A percentile compares a stretch with the other conserved stretches of the same genome.
These are phyloP conservation scores for Cryptosporidium sp. DNA, from an alignment of 169 alveolate genomes.

Conservation along the genomic window DNA sequence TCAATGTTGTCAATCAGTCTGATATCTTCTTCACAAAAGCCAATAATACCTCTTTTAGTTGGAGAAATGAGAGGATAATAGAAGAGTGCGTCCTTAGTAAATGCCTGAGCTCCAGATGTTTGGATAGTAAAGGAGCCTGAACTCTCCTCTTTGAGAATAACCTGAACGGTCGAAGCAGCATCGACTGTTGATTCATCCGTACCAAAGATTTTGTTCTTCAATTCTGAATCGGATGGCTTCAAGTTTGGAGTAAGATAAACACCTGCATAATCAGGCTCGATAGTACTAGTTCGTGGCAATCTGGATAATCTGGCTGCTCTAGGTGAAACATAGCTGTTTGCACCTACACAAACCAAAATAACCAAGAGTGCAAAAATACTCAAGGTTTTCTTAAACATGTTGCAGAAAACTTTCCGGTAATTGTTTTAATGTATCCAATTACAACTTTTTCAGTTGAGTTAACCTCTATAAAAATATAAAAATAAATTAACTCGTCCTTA, in stretches of 20 bases:
- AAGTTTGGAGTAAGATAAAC: slow-evolving; percentile 35
- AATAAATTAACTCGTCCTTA: slow-evolving; percentile 28
- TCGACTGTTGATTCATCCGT: not conserved
- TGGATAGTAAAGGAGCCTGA: slow-evolving; percentile 3
- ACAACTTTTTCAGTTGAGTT: slow-evolving; percentile 10
- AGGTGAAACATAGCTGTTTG: slow-evolving; percentile 26
- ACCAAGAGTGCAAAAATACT: slow-evolving; percentile 3
- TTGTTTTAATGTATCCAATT: not conserved
- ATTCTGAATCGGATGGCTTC: slow-evolving; percentile 26
- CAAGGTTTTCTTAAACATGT: not conserved
- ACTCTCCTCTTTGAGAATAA: not conserved
- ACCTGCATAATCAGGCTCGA: slow-evolving; percentile 35
- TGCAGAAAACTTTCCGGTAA: slow-evolving; percentile 11
- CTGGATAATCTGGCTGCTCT: slow-evolving; percentile 15
- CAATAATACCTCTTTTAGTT: slow-evolving; percentile 3
- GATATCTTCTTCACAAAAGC: slow-evolving; percentile 33
- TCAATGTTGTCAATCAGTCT: slow-evolving; percentile 25
- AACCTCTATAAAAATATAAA: slow-evolving; percentile 3
- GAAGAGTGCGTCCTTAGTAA: slow-evolving; percentile 30
- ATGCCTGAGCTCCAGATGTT: slow-evolving; percentile 34
- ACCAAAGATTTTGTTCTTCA: not conserved
- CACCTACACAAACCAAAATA: not conserved
- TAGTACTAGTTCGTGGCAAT: not conserved
- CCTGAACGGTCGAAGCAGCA: not conserved
- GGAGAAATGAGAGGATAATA: slow-evolving; percentile 69